Base-by-base conservation (phyloP, 257 asterid species). In the Nicotiana tabacum region DNA sequence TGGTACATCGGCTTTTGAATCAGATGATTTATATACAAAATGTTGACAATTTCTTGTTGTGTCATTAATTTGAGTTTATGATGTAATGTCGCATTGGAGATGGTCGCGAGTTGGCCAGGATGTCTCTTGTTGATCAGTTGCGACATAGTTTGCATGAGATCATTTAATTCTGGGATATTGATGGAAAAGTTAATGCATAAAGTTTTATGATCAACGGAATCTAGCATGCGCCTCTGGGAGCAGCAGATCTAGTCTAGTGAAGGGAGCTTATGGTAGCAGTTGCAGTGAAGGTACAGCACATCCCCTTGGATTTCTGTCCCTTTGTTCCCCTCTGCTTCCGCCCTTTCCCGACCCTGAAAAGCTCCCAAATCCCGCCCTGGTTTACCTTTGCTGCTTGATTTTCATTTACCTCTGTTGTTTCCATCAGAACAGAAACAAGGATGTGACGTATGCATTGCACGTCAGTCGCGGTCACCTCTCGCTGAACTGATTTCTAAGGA, bases 401-500 rank as follows among this genome's bases (percentile, higher is more conserved):
- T 76, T 76, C 80, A 76, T 76, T 76, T 27, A 51, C 43, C 29
- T 76, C 80, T 76, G 80, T 76, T 76, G 79, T 76, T 76, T 76
- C 80, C 80, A 51, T 76, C 80, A 76, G 80, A 76, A 51, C 80
- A 76, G 64, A 76, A 76, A 51, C 80, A 76, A 58, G 80, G 29
- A 74, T 27, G 24, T 12, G 24, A 46, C 11, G 21, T 3, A 24
- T 46, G 80, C 64, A 51, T 72, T 76, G 80, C 80, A 27, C 16
- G 4, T 51, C 80, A 15, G 80, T 1, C 29, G 46, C 29, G 1
- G 64, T 51, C 64, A 76, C 64, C 80, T 76, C 64, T 33, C 46
- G 29, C 51, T 29, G 64, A 51, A 51, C 80, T 76, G 80, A 27
- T 51, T 48, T 48, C 64, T 51, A 53, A 53, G 57, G 80, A 27